Base-by-base conservation (phyloP, 352 stramenopile genomes). In the Phytopythium cucurbitacearum region DNA sequence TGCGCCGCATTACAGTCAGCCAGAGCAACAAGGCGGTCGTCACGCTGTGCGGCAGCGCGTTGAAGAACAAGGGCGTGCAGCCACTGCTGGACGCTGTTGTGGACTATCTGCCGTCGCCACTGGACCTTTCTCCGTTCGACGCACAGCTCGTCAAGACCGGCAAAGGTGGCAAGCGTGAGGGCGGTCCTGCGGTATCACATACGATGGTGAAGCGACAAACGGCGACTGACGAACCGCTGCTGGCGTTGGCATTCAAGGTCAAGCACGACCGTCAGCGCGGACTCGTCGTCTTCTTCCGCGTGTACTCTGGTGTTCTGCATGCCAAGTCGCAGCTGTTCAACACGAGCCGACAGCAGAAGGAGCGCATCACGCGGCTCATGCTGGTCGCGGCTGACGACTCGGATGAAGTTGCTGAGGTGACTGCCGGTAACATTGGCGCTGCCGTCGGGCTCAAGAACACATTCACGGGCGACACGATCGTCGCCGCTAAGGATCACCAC, bases 41-140 rank as follows among this genome's bases (percentile, higher is more conserved):
- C 51, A 84, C 72, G 34, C 57, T 88, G 4, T 79, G 73, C 37
- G 81, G 78, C 38, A 87, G 72, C 53, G 83, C 83, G 13, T 48
- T 93, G 28, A 91, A 88, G 64, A 93, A 93, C 67, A 92, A 90
- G 56, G 88, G 88, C 42, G 95, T 99, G 39, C 97, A 99, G 70
- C 85, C 96, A 38, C 82, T 99, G 34, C 76, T 99, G 13, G 97
- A 99, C 68, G 97, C 95, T 32, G 94, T 99, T 6, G 63, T 98
- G 33, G 85, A 98, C 61, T 99, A 99, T 73, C 69, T 99, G 64
- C 96, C 96, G 59, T 97, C 94, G 10, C 96, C 96, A 8, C 36
- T 95, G 12, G 96, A 99, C 39, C 57, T 87, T 13, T 81, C 75
- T 36, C 76, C 76, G 9, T 92, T 85, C 49, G 73, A 84, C 56